These are phyloP conservation scores for Sugiyamaella qingdaonensis DNA, from an alignment of 805 yeast species.

Conservation along the genomic window DNA sequence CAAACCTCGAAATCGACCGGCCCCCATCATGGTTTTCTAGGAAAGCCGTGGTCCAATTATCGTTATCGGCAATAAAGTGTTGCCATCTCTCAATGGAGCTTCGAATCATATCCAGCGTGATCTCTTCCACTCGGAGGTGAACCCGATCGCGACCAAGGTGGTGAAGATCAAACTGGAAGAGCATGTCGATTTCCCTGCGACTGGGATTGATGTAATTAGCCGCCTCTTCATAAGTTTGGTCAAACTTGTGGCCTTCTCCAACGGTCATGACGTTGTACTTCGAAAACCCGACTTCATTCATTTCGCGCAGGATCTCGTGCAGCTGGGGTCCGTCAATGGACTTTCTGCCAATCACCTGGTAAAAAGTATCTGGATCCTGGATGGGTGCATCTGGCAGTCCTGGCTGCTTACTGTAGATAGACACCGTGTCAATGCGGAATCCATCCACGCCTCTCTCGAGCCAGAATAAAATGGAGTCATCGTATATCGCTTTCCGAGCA, in stretches of 20 bases:
- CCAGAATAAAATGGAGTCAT: constrained; percentile 50
- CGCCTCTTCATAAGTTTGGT: constrained; percentile 39
- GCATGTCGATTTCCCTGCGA: constrained; percentile 36
- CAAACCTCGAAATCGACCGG: constrained; percentile 48
- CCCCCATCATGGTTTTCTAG: constrained; percentile 59
- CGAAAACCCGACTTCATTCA: constrained; percentile 41
- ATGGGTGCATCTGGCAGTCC: constrained; percentile 48
- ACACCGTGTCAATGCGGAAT: constrained; percentile 55
- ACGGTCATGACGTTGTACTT: constrained; percentile 53
- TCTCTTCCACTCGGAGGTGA: neutral
- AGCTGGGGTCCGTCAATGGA: constrained; percentile 47
- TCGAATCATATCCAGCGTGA: neutral
- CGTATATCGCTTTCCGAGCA: constrained; percentile 38
- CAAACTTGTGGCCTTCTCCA: constrained; percentile 44
- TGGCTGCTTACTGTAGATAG: constrained; percentile 48
- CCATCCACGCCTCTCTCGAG: constrained; percentile 53
- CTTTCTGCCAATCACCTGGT: neutral
- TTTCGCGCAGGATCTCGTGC: constrained; percentile 54
- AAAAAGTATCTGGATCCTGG: constrained; percentile 33
- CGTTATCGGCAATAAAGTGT: constrained; percentile 8
- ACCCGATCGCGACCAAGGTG: constrained; percentile 5
- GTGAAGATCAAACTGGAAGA: constrained; percentile 33
- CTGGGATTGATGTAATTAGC: constrained; percentile 12
- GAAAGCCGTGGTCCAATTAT: constrained; percentile 52
- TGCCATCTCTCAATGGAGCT: constrained; percentile 5